phyloP scores from a whole-genome alignment of 176 grass and related monocot species.

The Cymbopogon citratus region DNA sequence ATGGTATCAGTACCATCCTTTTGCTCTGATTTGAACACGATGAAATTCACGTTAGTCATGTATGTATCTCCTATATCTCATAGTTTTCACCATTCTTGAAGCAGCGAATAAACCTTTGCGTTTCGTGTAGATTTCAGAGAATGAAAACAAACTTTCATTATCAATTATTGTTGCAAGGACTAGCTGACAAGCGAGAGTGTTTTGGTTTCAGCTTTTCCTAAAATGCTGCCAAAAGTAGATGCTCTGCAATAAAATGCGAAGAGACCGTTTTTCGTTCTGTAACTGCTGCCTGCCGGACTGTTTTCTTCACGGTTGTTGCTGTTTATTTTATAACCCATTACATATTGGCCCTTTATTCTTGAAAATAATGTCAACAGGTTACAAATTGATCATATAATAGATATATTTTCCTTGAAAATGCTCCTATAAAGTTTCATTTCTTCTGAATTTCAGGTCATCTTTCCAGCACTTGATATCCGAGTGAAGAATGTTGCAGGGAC shows the following conservation, averaged over 20 bases:
- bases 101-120: neutral
- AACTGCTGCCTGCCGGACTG: conserved; percentile 2
- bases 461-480: conserved; percentile 92
- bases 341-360: neutral
- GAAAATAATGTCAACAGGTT: neutral
- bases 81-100: neutral
- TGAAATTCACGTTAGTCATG: neutral
- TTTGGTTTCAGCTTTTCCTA: neutral
- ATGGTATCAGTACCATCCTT: neutral
- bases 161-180: neutral
- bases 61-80: too few species aligned
- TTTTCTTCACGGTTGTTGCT: conserved; percentile 1
- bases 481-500: conserved; percentile 93
- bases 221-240: conserved; percentile 19
- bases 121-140: neutral
- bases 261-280: neutral
- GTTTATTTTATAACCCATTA: conserved; percentile 1
- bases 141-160: neutral
- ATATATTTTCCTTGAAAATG: neutral
- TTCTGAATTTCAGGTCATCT: conserved; percentile 72
- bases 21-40: neutral
- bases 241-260: neutral
- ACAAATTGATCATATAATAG: neutral
- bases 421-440: conserved; percentile 7
- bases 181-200: conserved; percentile 10